Conservation (phyloP, 139 green algal genomes). For the Chlorella vulgaris region DNA sequence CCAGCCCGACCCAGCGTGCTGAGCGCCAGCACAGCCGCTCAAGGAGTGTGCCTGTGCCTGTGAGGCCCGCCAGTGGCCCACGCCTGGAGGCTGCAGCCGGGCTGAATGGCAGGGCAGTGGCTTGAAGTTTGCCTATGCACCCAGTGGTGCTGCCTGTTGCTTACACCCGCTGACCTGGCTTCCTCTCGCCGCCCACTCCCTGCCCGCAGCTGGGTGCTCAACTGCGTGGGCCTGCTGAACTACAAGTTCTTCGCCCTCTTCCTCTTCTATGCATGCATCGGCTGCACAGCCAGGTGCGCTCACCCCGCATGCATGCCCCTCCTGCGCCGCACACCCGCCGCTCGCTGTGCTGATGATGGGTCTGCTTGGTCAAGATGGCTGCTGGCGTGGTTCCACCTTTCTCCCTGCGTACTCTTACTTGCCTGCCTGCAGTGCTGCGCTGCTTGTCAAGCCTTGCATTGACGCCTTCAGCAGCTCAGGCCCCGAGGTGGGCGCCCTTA, state of each 20-base stretch:
- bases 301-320: too few relatives aligned
- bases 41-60: too few relatives aligned
- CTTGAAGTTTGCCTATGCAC: too few relatives aligned
- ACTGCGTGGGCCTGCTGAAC: constrained; percentile 93
- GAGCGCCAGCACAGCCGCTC: too few relatives aligned
- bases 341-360: too few relatives aligned
- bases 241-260: constrained; percentile 98
- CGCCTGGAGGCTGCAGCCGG: too few relatives aligned
- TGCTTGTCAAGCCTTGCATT: constrained; percentile 54
- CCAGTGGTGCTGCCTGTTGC: too few relatives aligned
- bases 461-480: constrained; percentile 57
- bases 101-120: too few relatives aligned
- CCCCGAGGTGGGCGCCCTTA: neutral
- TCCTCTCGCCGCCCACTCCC: neutral
- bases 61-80: too few relatives aligned
- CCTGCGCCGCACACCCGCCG: neutral
- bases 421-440: constrained; percentile 21
- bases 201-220: constrained; percentile 76
- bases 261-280: constrained; percentile 74
- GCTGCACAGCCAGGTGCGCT: constrained; percentile 43
- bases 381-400: neutral
- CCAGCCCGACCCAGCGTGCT: too few relatives aligned
- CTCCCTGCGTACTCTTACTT: neutral
- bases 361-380: neutral
- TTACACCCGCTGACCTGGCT: too few relatives aligned